Evolutionary conservation across 2,329 filamentous ascomycete genomes (phyloP), one percentile per base, ranked within the genome.

Genomic region (Neonectria ditissima): DNA sequence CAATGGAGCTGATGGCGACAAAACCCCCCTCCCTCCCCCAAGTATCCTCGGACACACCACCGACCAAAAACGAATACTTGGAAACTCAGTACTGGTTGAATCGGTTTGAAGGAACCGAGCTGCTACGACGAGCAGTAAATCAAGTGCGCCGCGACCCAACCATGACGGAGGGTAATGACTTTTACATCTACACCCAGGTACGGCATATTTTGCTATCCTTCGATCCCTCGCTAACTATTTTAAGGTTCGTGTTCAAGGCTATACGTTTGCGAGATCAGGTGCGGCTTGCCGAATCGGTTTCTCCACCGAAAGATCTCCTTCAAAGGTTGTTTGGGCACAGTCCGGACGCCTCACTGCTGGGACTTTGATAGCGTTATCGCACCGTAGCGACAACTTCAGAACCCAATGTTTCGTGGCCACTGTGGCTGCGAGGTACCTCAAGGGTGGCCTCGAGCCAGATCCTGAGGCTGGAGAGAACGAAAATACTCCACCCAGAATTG

Each of bases 71-170:
- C 5, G 81, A 84, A 0, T 97, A 97, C 62, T 81, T 97, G 0
- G 81, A 87, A 32, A 85, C 88, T 0, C 92, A 97, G 53, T 97
- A 96, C 73, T 82, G 88, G 3, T 84, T 97, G 2, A 82, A 93
- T 8, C 86, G 94, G 3, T 91, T 93, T 72, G 93, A 97, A 73
- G 87, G 89, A 0, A 81, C 92, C 3, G 86, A 91, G 13, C 85
- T 89, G 1, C 81, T 97, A 0, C 86, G 93, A 7, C 84, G 88
- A 65, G 89, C 92, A 0, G 84, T 97, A 1, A 78, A 80, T 0
- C 78, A 83, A 13, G 85, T 91, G 58, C 84, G 82, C 24, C 67
- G 77, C 1, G 72, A 84, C 7, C 88, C 89, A 0, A 65, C 73
- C 0, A 87, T 88, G 77, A 76, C 76, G 13, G 93, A 97, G 61